These are phyloP conservation scores for Pleurotus sapidus DNA, from an alignment of 768 basidiomycete species.

Conservation along the genomic window DNA sequence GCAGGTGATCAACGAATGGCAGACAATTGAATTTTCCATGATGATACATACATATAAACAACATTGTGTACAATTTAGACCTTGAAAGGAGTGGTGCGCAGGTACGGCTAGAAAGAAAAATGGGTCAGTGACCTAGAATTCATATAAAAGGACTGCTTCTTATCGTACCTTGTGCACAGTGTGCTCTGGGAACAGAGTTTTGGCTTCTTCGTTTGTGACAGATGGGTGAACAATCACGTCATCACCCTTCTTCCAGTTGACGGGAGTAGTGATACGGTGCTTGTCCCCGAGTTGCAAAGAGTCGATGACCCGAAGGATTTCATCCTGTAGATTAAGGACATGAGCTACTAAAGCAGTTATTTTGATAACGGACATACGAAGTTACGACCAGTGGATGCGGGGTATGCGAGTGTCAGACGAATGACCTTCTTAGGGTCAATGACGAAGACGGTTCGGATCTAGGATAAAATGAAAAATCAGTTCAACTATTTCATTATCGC, in stretches of 20 bases:
- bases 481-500: background rate
- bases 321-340: background rate
- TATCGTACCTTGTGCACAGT: slow-evolving; percentile 70
- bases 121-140: background rate
- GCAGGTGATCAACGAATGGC: no score
- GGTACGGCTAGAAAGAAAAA: background rate
- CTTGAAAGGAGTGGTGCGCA: slow-evolving; percentile 5
- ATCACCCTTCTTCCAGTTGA: slow-evolving; percentile 93
- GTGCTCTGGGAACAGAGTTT: slow-evolving; percentile 84
- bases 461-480: background rate
- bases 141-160: background rate
- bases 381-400: slow-evolving; percentile 94
- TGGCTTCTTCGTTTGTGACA: slow-evolving; percentile 85
- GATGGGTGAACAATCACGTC: slow-evolving; percentile 91
- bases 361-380: slow-evolving; percentile 37
- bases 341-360: slow-evolving; percentile 29
- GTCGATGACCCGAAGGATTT: slow-evolving; percentile 25
- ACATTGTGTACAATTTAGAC: background rate
- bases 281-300: slow-evolving; percentile 89
- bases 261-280: slow-evolving; percentile 82
- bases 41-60: background rate
- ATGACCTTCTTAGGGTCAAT: slow-evolving; percentile 97
- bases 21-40: no score
- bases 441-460: slow-evolving; percentile 96
- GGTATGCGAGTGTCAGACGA: slow-evolving; percentile 87